Evolutionary conservation across 495 filamentous ascomycete genomes (phyloP), one percentile per base, ranked within the genome.

Genomic region (Lasiosphaeria miniovina): DNA sequence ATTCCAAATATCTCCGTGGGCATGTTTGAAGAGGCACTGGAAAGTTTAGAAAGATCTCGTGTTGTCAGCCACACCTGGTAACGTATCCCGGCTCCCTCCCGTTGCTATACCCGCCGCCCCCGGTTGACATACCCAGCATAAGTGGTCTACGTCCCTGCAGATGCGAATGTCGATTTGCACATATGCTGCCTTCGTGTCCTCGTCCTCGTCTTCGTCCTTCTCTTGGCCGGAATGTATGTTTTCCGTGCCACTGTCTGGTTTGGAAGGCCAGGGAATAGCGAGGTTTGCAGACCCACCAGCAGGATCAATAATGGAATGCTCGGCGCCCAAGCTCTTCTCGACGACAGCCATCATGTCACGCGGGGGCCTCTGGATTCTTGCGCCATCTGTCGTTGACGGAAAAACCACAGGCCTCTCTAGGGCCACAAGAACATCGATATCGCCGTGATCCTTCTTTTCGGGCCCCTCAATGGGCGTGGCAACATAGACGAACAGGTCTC

Each of bases 1-100:
- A 49, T 84, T 86, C 82, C 82, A 85, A 0, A 90, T 62, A 56
- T 90, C 89, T 36, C 86, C 83, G 52, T 90, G 85, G 2, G 80
- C 79, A 10, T 82, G 69, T 62, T 82, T 83, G 68, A 88, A 88
- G 33, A 81, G 66, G 56, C 76, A 70, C 69, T 72, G 36, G 36
- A 45, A 14, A 31, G 36, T 41, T 54, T 14, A 24, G 36, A 46
- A 52, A 10, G 52, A 35, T 34, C 6, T 49, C 34, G 31, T 4
- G 31, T 32, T 5, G 34, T 15, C 15, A 4, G 12, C 43, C n/a
- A 32, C 33, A 31, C 31, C 17, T 4, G 15, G 10, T 10, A 10
- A 36, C 7, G 14, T 14, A 17, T 33, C 32, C 49, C 7, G n/a
- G 49, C 32, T 52, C 6, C 11, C 10, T 12, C n/a, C 24, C 24